These are phyloP conservation scores for Kwoniella sp. DNA, from an alignment of 768 basidiomycete genomes.

Conservation along the genomic window DNA sequence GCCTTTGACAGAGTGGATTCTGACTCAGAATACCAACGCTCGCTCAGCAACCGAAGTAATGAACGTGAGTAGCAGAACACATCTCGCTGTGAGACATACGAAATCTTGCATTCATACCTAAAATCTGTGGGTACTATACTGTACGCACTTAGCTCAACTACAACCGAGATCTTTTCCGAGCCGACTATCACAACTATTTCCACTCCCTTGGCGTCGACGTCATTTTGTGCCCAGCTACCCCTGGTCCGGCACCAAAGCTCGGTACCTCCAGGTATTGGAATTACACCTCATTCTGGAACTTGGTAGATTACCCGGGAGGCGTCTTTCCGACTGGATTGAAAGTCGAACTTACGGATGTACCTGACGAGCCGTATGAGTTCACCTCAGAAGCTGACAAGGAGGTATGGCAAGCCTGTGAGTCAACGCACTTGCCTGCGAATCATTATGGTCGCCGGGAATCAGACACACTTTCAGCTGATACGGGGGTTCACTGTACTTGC, in stretches of 20 bases:
- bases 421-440: neutral
- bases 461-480: neutral
- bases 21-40: slow-evolving; percentile 17
- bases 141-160: slow-evolving; percentile 33
- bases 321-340: slow-evolving; percentile 40
- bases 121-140: too few species aligned
- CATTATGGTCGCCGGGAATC: too few species aligned
- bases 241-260: slow-evolving; percentile 32
- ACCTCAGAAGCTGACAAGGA: neutral
- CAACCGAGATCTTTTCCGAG: slow-evolving; percentile 26
- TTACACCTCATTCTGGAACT: slow-evolving; percentile 47
- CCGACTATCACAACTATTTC: slow-evolving; percentile 9
- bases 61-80: slow-evolving; percentile 21
- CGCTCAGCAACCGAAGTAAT: slow-evolving; percentile 11
- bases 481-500: neutral
- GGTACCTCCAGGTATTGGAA: slow-evolving; percentile 42
- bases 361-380: neutral
- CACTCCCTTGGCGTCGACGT: slow-evolving; percentile 27
- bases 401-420: neutral
- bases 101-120: too few species aligned
- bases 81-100: too few species aligned
- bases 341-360: neutral
- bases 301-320: slow-evolving; percentile 43
- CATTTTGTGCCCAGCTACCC: slow-evolving; percentile 32
- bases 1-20: slow-evolving; percentile 41